Evolutionary conservation across 2,329 filamentous ascomycete genomes (phyloP).

Genomic region (Rutstroemia sydowiana): DNA sequence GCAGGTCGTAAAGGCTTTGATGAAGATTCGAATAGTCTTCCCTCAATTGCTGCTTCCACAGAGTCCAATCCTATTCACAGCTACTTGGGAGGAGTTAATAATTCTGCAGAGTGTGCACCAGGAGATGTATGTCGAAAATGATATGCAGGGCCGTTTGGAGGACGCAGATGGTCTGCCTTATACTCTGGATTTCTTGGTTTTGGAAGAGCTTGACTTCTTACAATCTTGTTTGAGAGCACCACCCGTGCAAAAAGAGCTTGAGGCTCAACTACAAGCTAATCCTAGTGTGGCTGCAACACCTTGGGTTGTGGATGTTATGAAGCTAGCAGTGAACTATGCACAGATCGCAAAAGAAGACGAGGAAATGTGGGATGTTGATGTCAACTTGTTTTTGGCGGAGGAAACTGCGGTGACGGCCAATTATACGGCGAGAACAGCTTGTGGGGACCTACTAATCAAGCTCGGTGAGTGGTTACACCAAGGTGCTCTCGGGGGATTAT

Average conservation of each 20-base stretch:
- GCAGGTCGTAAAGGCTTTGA: constrained; percentile 87
- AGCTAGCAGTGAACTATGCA: constrained; percentile 74
- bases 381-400: constrained; percentile 90
- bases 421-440: constrained; percentile 89
- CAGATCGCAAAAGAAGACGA: constrained; percentile 91
- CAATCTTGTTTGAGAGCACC: constrained; percentile 84
- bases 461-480: constrained; percentile 81
- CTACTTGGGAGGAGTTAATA: constrained; percentile 82
- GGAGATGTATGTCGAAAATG: constrained; percentile 76
- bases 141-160: constrained; percentile 80
- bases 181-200: constrained; percentile 83
- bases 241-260: constrained; percentile 83
- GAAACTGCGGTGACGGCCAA: constrained; percentile 93
- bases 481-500: constrained; percentile 69
- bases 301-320: constrained; percentile 86
- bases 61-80: constrained; percentile 74
- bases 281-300: constrained; percentile 55
- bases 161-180: constrained; percentile 89
- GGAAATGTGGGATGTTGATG: constrained; percentile 92
- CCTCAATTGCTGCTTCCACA: constrained; percentile 74
- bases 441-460: constrained; percentile 87
- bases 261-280: constrained; percentile 61
- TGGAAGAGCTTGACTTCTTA: constrained; percentile 92
- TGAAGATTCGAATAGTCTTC: constrained; percentile 82
- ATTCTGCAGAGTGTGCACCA: constrained; percentile 67